Percentiles rank a stretch among this genome's conserved stretches.
Conservation (phyloP, 345 rosid genomes). For the Pistacia vera region DNA sequence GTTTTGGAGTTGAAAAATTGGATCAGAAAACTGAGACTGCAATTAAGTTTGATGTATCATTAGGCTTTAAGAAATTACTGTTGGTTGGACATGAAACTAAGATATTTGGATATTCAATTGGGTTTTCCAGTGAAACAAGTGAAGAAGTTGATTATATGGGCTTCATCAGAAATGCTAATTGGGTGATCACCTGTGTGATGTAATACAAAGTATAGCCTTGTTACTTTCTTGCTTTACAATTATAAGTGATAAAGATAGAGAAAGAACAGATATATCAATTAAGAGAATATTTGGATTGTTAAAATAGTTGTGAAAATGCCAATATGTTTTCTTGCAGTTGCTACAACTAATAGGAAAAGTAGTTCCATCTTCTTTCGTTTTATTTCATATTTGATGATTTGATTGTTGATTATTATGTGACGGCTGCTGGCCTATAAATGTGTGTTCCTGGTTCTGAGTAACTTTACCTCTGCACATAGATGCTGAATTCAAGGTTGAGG, state of each 20-base stretch:
- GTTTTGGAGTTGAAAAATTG: neutral
- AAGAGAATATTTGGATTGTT: too few species aligned
- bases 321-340: neutral
- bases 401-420: neutral
- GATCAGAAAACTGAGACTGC: neutral
- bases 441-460: slow-evolving; percentile 2
- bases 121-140: neutral
- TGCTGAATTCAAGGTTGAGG: slow-evolving; percentile 5
- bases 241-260: neutral
- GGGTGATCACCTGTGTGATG: too few species aligned
- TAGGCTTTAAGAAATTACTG: neutral
- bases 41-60: neutral
- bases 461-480: neutral
- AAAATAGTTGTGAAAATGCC: too few species aligned
- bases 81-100: neutral
- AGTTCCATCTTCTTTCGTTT: neutral
- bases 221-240: too few species aligned
- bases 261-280: neutral
- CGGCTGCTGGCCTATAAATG: neutral
- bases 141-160: neutral
- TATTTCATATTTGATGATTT: neutral
- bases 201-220: too few species aligned
- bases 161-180: neutral
- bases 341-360: neutral
- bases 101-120: neutral